These are phyloP conservation scores for Turnera subulata DNA, from an alignment of 345 rosid species.

Conservation along the genomic window DNA sequence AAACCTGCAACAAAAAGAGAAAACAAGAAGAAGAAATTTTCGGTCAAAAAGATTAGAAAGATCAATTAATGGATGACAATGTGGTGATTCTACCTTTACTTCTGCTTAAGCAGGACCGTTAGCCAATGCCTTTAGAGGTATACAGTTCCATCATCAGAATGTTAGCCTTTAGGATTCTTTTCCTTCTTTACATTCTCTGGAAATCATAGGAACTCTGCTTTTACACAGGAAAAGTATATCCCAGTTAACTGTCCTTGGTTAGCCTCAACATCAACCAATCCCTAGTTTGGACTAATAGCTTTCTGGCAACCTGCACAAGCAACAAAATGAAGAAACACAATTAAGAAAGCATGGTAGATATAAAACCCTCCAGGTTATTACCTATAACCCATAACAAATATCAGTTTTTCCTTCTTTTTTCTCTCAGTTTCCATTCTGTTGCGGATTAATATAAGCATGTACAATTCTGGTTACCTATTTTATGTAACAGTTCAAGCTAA, in stretches of 20 bases:
- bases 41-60: not conserved
- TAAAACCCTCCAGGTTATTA: not conserved
- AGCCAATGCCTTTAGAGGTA: slow-evolving; percentile 6
- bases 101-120: not conserved
- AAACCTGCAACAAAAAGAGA: not conserved
- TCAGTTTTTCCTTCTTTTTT: not conserved
- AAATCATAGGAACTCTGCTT: slow-evolving; percentile 6
- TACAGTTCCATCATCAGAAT: not conserved
- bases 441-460: not conserved
- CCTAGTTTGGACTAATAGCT: slow-evolving; percentile 45
- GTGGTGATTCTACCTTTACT: slow-evolving; percentile 9
- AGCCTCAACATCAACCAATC: not conserved
- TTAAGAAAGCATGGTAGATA: not conserved
- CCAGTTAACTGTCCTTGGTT: not conserved
- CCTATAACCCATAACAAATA: not conserved
- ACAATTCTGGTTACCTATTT: not conserved
- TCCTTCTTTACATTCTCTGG: not conserved
- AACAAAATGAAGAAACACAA: slow-evolving; percentile 9
- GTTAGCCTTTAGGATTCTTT: slow-evolving; percentile 8
- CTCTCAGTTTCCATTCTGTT: not conserved
- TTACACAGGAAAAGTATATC: not conserved
- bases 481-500: too few species aligned
- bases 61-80: not conserved
- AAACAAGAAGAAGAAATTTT: not conserved
- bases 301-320: slow-evolving; percentile 72